phyloP scores from a whole-genome alignment of 257 asterid species.

The Linderniella brevidens region DNA sequence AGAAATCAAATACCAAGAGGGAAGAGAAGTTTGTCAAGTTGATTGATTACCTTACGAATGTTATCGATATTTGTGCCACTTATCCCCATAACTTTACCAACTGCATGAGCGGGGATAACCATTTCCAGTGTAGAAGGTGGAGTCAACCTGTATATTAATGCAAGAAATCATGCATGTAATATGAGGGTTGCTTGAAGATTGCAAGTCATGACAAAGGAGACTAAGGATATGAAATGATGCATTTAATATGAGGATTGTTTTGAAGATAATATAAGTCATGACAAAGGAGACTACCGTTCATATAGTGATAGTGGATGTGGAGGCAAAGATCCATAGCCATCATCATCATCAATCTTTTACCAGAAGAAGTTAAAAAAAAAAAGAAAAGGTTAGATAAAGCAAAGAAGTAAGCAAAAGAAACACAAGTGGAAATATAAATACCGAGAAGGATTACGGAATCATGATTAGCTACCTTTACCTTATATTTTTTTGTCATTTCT shows the following conservation, averaged over 20 bases:
- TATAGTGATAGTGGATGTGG: conserved; percentile 49
- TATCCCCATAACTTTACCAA: conserved; percentile 77
- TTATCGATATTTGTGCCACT: conserved; percentile 86
- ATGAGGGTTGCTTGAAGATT: conserved; percentile 6
- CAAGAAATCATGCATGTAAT: conserved; percentile 3
- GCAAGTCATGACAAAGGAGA: background rate
- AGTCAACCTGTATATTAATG: conserved; percentile 36
- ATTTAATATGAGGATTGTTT: conserved; percentile 8
- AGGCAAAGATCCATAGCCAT: conserved; percentile 40
- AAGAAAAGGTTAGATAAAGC: conserved; percentile 10
- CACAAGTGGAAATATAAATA: background rate
- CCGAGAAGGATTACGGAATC: no score
- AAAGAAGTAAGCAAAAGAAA: conserved; percentile 6
- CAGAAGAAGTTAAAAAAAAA: conserved; percentile 9
- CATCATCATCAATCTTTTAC: conserved; percentile 41
- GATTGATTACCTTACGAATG: conserved; percentile 56
- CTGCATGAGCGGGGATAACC: conserved; percentile 74
- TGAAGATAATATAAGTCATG: background rate
- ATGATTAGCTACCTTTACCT: no score
- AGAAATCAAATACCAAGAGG: no score
- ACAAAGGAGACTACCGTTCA: conserved; percentile 30
- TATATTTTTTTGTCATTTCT: background rate
- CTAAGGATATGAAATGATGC: conserved; percentile 1
- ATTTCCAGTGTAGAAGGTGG: conserved; percentile 69
- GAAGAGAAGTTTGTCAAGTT: no score